These are phyloP conservation scores for Moesziomyces sp. DNA, from an alignment of 1,284 basidiomycete species.

Conservation along the genomic window DNA sequence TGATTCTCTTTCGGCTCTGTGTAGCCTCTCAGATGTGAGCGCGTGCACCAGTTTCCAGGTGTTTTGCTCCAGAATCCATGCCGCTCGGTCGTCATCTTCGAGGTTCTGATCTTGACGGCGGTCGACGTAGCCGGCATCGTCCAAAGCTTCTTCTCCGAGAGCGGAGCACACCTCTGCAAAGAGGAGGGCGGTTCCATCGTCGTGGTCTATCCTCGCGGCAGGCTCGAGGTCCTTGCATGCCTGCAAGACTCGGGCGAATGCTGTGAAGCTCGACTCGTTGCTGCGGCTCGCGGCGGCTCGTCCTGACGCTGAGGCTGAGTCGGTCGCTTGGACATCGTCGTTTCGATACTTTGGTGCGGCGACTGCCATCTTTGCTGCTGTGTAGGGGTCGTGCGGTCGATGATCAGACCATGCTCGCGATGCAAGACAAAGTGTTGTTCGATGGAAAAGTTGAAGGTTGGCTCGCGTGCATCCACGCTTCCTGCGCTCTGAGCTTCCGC, in stretches of 20 bases:
- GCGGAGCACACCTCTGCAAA: conserved; percentile 58
- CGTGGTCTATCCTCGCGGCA: conserved; percentile 42
- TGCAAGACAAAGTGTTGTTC: conserved; percentile 26
- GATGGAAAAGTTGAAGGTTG: not conserved
- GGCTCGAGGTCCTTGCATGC: conserved; percentile 46
- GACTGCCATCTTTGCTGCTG: conserved; percentile 11
- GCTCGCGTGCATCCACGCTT: conserved; percentile 10
- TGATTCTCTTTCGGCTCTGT: conserved; percentile 43
- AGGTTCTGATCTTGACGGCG: conserved; percentile 21
- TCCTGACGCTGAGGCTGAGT: conserved; percentile 26
- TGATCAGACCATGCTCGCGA: not conserved
- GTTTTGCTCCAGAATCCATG: conserved; percentile 57
- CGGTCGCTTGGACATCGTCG: conserved; percentile 13
- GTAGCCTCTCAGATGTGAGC: conserved; percentile 46
- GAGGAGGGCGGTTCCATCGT: conserved; percentile 52
- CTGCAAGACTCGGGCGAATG: conserved; percentile 56
- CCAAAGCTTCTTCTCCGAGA: conserved; percentile 39
- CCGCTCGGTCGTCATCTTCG: conserved; percentile 42
- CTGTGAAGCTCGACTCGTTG: conserved; percentile 53
- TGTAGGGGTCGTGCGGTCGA: not conserved
- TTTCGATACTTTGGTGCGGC: conserved; percentile 8
- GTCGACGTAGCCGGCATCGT: conserved; percentile 41
- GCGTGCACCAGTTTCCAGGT: conserved; percentile 59
- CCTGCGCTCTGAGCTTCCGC: conserved; percentile 12
- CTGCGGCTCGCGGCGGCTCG: conserved; percentile 9